phyloP scores from a whole-genome alignment of 2,329 filamentous ascomycete species.

The Phialemonium atrogriseum region DNA sequence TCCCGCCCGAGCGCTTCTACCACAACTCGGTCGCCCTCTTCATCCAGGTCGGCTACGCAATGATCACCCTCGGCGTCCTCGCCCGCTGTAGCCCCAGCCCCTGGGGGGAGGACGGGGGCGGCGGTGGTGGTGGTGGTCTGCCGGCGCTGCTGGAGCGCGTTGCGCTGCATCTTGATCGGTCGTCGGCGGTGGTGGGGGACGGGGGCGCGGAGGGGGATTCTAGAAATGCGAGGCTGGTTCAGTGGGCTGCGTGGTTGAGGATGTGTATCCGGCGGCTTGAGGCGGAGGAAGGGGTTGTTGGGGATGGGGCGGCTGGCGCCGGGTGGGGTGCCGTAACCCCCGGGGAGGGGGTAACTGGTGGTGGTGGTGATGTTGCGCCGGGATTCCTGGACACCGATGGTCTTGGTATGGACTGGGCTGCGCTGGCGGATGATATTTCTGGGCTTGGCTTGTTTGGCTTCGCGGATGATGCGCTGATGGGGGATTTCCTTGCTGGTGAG shows the following conservation, averaged over 20 bases:
- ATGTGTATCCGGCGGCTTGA: background rate
- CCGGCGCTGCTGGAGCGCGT: too few relatives aligned
- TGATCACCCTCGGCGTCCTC: slow-evolving; percentile 1
- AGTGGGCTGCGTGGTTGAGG: background rate
- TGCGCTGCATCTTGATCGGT: too few relatives aligned
- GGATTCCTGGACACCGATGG: background rate
- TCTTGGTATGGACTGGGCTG: background rate
- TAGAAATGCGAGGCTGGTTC: background rate
- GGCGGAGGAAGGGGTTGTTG: background rate
- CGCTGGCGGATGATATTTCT: slow-evolving; percentile 1
- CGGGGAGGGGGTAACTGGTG: background rate
- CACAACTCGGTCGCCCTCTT: slow-evolving; percentile 1
- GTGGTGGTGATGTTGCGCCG: background rate
- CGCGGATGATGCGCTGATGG: background rate
- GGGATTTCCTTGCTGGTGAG: background rate
- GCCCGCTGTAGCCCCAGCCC: too few relatives aligned
- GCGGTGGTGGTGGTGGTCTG: too few relatives aligned
- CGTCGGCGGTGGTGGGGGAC: background rate
- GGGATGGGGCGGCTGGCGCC: background rate
- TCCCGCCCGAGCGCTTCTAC: background rate
- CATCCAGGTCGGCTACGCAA: background rate
- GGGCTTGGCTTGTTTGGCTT: slow-evolving; percentile 1
- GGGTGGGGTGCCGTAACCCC: background rate
- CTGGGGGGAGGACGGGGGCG: too few relatives aligned
- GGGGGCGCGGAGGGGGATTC: background rate